Percentiles rank a stretch among this genome's conserved stretches.
phyloP scores from a whole-genome alignment of 306 rosid species.

The Medicago ruthenica region DNA sequence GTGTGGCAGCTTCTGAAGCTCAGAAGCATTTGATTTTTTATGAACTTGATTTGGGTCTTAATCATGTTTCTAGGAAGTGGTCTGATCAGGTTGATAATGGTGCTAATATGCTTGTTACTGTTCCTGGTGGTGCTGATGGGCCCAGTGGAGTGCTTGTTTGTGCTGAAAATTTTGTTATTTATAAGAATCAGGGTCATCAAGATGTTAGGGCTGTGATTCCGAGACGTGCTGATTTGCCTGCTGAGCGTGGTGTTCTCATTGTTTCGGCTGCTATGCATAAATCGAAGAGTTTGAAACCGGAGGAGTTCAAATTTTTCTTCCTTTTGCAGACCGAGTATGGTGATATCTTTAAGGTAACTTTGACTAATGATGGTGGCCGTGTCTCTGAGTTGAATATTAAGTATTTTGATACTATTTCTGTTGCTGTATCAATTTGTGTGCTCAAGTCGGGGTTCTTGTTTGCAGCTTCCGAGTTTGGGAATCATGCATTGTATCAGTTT shows the following conservation, averaged over 20 bases:
- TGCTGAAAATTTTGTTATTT: constrained; percentile 94
- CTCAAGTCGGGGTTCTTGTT: constrained; percentile 87
- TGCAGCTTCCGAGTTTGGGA: constrained; percentile 95
- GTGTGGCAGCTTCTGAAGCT: constrained; percentile 78
- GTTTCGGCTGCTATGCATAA: constrained; percentile 93
- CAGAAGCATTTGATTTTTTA: constrained; percentile 84
- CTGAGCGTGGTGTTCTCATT: constrained; percentile 89
- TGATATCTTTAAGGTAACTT: constrained; percentile 88
- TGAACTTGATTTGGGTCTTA: constrained; percentile 94
- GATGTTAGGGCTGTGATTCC: constrained; percentile 97
- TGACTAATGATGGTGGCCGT: constrained; percentile 75
- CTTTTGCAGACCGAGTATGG: constrained; percentile 97
- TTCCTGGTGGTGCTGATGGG: constrained; percentile 98
- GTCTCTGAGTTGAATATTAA: constrained; percentile 81
- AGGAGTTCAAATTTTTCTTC: constrained; percentile 68
- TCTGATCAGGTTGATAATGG: constrained; percentile 95
- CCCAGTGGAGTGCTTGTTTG: constrained; percentile 97
- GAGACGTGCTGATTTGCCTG: constrained; percentile 79
- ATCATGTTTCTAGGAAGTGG: constrained; percentile 97
- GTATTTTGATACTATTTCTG: constrained; percentile 93
- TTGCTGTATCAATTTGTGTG: constrained; percentile 91
- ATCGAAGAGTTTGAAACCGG: constrained; percentile 47
- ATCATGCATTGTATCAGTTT: constrained; percentile 88
- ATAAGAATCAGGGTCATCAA: constrained; percentile 88
- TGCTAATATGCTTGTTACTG: constrained; percentile 89